phyloP scores from a whole-genome alignment of 768 basidiomycete species.

The Mycena epipterygia region DNA sequence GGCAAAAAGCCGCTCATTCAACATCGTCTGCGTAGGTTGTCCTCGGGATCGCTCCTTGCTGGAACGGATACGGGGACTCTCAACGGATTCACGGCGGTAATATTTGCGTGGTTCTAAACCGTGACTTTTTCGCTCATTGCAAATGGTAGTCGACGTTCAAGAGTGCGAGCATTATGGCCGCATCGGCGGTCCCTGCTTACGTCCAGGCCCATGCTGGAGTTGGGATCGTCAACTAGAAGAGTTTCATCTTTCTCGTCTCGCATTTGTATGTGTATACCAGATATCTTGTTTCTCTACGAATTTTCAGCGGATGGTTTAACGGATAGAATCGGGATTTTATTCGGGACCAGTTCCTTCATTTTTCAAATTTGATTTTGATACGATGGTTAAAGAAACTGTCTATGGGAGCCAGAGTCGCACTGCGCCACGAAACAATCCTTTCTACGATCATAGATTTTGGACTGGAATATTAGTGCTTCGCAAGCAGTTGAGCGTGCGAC shows the following conservation, averaged over 20 bases:
- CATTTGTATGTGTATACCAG: not conserved
- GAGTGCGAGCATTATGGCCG: constrained; percentile 38
- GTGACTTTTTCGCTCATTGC: not conserved
- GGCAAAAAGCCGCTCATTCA: not conserved
- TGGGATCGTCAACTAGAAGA: constrained; percentile 40
- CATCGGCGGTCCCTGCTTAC: constrained; percentile 34
- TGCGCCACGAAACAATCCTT: too few relatives aligned
- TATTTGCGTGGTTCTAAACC: not conserved
- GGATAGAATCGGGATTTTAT: too few relatives aligned
- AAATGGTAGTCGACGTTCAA: constrained; percentile 34
- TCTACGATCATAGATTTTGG: too few relatives aligned
- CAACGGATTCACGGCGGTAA: constrained; percentile 42
- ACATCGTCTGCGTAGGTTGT: constrained; percentile 11
- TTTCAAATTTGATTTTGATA: too few relatives aligned
- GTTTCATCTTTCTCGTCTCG: not conserved
- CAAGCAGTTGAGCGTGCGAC: too few relatives aligned
- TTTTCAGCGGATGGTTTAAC: too few relatives aligned
- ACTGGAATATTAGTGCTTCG: too few relatives aligned
- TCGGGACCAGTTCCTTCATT: too few relatives aligned
- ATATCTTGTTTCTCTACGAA: not conserved
- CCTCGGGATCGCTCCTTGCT: constrained; percentile 38
- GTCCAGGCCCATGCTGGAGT: constrained; percentile 42
- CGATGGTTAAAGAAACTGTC: too few relatives aligned
- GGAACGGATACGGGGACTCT: constrained; percentile 39
- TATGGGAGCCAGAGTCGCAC: too few relatives aligned